Conservation (phyloP, 306 rosid species). For the Vigna hirtella region DNA sequence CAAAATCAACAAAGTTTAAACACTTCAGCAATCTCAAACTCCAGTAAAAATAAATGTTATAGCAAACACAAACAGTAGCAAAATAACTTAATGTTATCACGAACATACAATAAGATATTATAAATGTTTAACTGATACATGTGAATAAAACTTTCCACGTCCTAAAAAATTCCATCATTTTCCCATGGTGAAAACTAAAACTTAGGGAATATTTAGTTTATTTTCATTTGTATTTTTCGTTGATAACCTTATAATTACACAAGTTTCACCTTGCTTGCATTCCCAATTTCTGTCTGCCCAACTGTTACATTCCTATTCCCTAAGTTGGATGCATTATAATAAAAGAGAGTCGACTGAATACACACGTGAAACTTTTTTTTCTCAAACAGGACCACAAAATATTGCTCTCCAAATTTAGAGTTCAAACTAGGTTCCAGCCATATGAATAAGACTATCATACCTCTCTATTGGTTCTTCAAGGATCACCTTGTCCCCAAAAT, state of each 20-base stretch:
- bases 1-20: constrained; percentile 17
- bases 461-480: constrained; percentile 92
- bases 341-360: constrained; percentile 3
- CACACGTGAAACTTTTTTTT: constrained; percentile 24
- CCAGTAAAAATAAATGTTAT: background rate
- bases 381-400: constrained; percentile 26
- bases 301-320: background rate
- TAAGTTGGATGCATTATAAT: background rate
- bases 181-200: constrained; percentile 27
- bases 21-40: constrained; percentile 28
- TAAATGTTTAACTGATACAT: background rate
- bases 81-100: background rate
- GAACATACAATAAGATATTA: background rate
- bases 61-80: too few relatives aligned
- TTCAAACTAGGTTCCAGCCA: constrained; percentile 19
- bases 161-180: constrained; percentile 1
- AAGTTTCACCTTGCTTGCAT: background rate
- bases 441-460: constrained; percentile 54
- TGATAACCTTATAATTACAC: background rate
- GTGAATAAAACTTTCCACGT: constrained; percentile 14
- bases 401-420: constrained; percentile 4
- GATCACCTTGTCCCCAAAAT: constrained; percentile 90
- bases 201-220: background rate
- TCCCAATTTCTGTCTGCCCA: background rate
- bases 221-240: background rate